Percentiles rank a stretch among this genome's conserved stretches.
These are phyloP conservation scores for Metroxylon sagu DNA, from an alignment of 176 grass and related monocot genomes.

Conservation along the genomic window DNA sequence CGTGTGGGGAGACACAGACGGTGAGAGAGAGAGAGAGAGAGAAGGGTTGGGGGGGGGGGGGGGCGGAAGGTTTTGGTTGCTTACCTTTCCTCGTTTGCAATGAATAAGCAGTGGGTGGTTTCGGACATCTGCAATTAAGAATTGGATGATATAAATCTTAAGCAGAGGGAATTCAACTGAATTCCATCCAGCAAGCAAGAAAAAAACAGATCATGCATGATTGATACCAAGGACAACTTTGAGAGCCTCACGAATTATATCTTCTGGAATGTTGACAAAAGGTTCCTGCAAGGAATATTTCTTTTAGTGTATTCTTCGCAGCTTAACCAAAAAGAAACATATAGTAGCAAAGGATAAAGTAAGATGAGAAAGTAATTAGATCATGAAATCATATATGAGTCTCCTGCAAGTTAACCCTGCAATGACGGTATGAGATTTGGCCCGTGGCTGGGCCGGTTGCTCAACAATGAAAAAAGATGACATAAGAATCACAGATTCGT, in stretches of 20 bases:
- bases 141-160: not conserved
- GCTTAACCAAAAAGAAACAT: too few relatives aligned
- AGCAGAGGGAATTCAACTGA: not conserved
- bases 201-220: not conserved
- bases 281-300: slow-evolving; percentile 47
- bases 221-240: slow-evolving; percentile 61
- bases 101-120: slow-evolving; percentile 86
- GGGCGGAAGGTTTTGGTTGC: not conserved
- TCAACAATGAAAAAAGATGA: too few relatives aligned
- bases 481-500: too few relatives aligned
- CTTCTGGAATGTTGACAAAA: slow-evolving; percentile 86
- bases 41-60: too few relatives aligned
- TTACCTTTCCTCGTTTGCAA: slow-evolving; percentile 93
- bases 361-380: too few relatives aligned
- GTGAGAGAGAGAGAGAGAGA: too few relatives aligned
- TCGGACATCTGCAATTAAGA: slow-evolving; percentile 40
- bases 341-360: not conserved
- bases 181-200: not conserved
- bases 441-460: too few relatives aligned
- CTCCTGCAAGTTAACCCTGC: too few relatives aligned
- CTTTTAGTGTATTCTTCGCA: slow-evolving; percentile 6
- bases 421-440: too few relatives aligned
- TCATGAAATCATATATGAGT: too few relatives aligned
- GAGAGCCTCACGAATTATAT: slow-evolving; percentile 64
- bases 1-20: too few relatives aligned